Percentiles rank a stretch among this genome's conserved stretches.
Conservation (phyloP, 805 yeast genomes). For the Debaryomyces castellii region DNA sequence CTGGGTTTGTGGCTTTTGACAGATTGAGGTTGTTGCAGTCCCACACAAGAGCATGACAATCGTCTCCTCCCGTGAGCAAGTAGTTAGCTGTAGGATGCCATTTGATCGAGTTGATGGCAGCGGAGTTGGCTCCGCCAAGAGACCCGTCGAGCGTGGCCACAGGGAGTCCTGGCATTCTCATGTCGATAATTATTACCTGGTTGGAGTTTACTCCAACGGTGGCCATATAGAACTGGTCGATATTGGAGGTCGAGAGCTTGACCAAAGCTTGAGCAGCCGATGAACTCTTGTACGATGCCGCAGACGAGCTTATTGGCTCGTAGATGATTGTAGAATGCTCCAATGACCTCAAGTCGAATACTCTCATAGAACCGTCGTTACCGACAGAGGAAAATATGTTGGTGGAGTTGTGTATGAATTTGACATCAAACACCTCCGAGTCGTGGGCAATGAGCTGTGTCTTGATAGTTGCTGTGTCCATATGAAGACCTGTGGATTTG, state of each 20-base stretch:
- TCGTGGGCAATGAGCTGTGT: slow-evolving; percentile 97
- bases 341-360: slow-evolving; percentile 83
- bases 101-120: slow-evolving; percentile 66
- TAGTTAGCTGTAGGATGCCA: slow-evolving; percentile 83
- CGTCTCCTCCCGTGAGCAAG: slow-evolving; percentile 66
- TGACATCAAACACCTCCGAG: slow-evolving; percentile 89
- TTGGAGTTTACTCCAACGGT: slow-evolving; percentile 73
- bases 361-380: slow-evolving; percentile 90
- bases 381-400: slow-evolving; percentile 89
- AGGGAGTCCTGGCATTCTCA: slow-evolving; percentile 87
- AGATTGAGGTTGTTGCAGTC: slow-evolving; percentile 44
- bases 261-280: slow-evolving; percentile 58
- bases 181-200: slow-evolving; percentile 69
- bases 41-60: slow-evolving; percentile 72
- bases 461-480: slow-evolving; percentile 64
- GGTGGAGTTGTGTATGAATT: slow-evolving; percentile 71
- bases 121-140: slow-evolving; percentile 47
- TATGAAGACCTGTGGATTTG: slow-evolving; percentile 4
- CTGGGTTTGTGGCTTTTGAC: slow-evolving; percentile 3
- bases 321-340: slow-evolving; percentile 95
- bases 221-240: slow-evolving; percentile 81
- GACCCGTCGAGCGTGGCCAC: slow-evolving; percentile 62
- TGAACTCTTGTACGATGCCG: slow-evolving; percentile 3
- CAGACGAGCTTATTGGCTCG: slow-evolving; percentile 41
- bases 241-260: slow-evolving; percentile 72